Evolutionary conservation across 2,329 filamentous ascomycete species (phyloP).

Genomic region (Raffaelea arxii): DNA sequence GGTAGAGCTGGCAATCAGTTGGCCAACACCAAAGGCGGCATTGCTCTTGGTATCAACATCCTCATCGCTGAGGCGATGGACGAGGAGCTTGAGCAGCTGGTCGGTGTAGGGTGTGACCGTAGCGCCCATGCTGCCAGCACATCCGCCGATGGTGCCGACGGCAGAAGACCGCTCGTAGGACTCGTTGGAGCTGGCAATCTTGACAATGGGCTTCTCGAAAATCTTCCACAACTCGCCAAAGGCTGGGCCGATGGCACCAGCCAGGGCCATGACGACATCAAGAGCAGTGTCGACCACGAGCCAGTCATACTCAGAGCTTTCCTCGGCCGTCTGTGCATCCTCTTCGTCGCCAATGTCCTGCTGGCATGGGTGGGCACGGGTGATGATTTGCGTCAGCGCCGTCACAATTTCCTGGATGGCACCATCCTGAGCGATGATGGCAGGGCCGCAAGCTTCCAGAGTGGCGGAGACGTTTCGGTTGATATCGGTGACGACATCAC

Average conservation of each 20-base stretch:
- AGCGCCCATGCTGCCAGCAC: slow-evolving; percentile 71
- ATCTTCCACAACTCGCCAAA: slow-evolving; percentile 92
- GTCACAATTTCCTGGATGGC: slow-evolving; percentile 69
- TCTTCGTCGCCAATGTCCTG: slow-evolving; percentile 77
- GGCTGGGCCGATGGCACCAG: slow-evolving; percentile 67
- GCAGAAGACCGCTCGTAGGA: slow-evolving; percentile 80
- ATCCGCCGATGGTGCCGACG: slow-evolving; percentile 86
- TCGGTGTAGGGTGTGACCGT: slow-evolving; percentile 75
- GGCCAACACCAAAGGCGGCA: slow-evolving; percentile 81
- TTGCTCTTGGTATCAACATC: slow-evolving; percentile 92
- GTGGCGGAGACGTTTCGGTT: slow-evolving; percentile 88
- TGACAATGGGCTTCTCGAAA: slow-evolving; percentile 85
- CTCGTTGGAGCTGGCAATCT: slow-evolving; percentile 79
- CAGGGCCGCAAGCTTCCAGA: slow-evolving; percentile 82
- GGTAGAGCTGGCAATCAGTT: slow-evolving; percentile 73
- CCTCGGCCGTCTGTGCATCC: slow-evolving; percentile 64
- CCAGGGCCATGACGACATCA: slow-evolving; percentile 78
- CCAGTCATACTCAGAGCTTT: slow-evolving; percentile 92
- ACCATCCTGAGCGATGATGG: slow-evolving; percentile 64
- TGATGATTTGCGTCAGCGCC: slow-evolving; percentile 69
- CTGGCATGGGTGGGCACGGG: slow-evolving; percentile 86
- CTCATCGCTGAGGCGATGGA: slow-evolving; percentile 81
- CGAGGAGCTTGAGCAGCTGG: slow-evolving; percentile 65
- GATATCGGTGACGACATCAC: slow-evolving; percentile 84
- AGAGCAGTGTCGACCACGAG: slow-evolving; percentile 89